Percentiles rank a stretch among this genome's conserved stretches.
Evolutionary conservation across 148 eudicot genomes (phyloP).

Genomic region (Rhododendron henanense): DNA sequence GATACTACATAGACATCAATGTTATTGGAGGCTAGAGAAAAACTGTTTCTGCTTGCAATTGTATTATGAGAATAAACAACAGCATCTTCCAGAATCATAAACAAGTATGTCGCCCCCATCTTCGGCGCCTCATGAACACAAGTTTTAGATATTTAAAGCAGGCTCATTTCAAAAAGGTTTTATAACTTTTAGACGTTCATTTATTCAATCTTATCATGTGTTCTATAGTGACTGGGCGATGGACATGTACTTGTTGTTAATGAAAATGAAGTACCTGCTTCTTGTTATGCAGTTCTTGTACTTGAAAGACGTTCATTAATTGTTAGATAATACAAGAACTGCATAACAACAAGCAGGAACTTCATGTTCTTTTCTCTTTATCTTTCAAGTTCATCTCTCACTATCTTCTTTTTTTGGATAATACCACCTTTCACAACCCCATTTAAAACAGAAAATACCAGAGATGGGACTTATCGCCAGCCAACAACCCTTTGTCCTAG

Average conservation of each 20-base stretch:
- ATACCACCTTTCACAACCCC: neutral
- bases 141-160: neutral
- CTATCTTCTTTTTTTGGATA: neutral
- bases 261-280: too few species aligned
- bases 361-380: neutral
- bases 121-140: neutral
- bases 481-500: neutral
- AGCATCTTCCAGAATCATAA: neutral
- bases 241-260: neutral
- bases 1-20: neutral
- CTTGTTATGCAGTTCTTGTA: too few species aligned
- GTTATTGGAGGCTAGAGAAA: neutral
- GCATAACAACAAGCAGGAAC: neutral
- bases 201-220: neutral
- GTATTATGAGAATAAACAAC: neutral
- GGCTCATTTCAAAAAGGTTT: neutral
- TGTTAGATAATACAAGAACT: too few species aligned
- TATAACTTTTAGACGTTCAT: neutral
- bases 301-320: too few species aligned
- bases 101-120: neutral
- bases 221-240: neutral
- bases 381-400: neutral
- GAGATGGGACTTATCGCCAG: neutral
- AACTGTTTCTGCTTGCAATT: neutral
- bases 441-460: neutral